Evolutionary conservation across 106 monocot genomes (phyloP).

Genomic region (Phalaenopsis aphrodite): DNA sequence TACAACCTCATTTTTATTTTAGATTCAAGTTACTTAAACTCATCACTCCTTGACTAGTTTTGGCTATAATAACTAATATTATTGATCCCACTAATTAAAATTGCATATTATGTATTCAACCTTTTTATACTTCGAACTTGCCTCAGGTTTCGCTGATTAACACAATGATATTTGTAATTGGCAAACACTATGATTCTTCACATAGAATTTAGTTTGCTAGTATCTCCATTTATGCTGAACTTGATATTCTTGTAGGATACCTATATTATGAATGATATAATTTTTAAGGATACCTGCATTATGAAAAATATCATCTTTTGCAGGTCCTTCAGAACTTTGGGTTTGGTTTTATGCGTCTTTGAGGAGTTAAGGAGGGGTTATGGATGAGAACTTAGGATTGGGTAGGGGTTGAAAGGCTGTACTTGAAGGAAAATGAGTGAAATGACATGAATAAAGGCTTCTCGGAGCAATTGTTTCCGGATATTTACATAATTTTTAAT

Average conservation of each 20-base stretch:
- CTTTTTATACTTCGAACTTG: background rate
- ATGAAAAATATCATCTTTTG: background rate
- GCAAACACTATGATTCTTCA: background rate
- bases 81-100: no score
- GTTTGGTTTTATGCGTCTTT: background rate
- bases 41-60: background rate
- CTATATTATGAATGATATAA: no score
- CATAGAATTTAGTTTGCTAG: background rate
- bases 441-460: background rate
- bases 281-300: no score
- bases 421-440: background rate
- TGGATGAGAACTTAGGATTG: background rate
- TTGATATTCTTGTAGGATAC: no score
- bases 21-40: background rate
- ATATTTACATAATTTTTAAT: background rate
- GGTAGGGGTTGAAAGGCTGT: background rate
- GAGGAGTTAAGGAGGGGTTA: background rate
- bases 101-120: no score
- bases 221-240: background rate
- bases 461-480: background rate
- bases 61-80: no score
- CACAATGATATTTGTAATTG: background rate
- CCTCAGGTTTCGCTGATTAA: background rate
- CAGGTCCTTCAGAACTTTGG: background rate
- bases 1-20: background rate